phyloP scores from a whole-genome alignment of 129 eudicot genomes.

The Ambrosia trifida region DNA sequence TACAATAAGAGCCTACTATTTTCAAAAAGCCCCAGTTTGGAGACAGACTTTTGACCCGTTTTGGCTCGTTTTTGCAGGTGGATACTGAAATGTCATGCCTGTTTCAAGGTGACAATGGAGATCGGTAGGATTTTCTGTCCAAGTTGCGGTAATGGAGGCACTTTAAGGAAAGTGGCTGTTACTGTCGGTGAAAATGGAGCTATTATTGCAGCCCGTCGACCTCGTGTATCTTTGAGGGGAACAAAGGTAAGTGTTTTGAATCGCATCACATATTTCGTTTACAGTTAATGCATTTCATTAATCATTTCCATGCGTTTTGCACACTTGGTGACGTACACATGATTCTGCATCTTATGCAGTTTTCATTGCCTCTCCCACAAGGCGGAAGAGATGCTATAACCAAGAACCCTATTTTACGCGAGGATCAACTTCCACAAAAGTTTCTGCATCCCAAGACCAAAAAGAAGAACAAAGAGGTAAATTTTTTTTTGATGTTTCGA shows the following conservation, averaged over 20 bases:
- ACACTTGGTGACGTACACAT: not conserved
- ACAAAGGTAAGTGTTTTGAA: conserved; percentile 54
- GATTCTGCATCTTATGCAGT: conserved; percentile 46
- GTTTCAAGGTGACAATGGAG: conserved; percentile 84
- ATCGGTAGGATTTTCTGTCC: conserved; percentile 89
- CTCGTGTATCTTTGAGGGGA: conserved; percentile 83
- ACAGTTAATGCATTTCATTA: not conserved
- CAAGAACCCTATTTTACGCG: conserved; percentile 89
- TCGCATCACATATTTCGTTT: not conserved
- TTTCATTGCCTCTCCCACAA: conserved; percentile 89
- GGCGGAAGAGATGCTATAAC: conserved; percentile 88
- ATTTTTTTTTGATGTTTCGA: not conserved
- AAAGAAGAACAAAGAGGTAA: conserved; percentile 78
- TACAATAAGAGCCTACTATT: too few species aligned
- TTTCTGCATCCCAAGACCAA: conserved; percentile 69
- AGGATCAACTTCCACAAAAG: conserved; percentile 85
- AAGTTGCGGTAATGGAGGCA: conserved; percentile 93
- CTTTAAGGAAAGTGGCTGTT: conserved; percentile 89
- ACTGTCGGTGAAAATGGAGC: conserved; percentile 96
- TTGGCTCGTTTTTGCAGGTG: conserved; percentile 50
- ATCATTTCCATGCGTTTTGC: not conserved
- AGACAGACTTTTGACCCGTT: conserved; percentile 7
- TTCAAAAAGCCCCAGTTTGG: not conserved
- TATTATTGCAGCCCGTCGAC: conserved; percentile 67
- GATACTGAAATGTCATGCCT: conserved; percentile 96